Evolutionary conservation across 2,329 filamentous ascomycete genomes (phyloP), one percentile per base, ranked within the genome.

Genomic region (Fusarium nisikadoi): DNA sequence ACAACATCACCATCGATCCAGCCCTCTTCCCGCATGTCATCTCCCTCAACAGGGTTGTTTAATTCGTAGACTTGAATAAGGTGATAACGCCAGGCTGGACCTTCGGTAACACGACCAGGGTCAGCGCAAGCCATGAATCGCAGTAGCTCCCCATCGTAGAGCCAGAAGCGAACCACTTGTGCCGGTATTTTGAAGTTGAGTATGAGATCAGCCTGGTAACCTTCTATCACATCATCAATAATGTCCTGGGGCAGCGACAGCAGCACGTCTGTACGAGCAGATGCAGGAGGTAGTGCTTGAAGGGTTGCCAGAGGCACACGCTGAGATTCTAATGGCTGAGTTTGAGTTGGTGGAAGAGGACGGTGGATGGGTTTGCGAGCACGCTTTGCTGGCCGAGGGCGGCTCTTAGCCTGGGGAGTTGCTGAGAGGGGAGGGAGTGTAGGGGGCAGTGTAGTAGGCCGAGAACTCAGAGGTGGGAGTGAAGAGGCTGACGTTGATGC

Each of bases 151-250:
- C 80, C 20, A 82, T 88, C 83, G 71, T 90, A 90, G 20, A 92
- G 82, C 90, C 90, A 92, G 73, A 91, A 84, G n/a, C 90, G 88
- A 23, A 80, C 82, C 9, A 91, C 87, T 20, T 84, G 82, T 6
- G 81, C 76, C 4, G 89, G 88, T 27, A 92, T 84, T 53, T 83
- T 85, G 80, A 88, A 91, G 20, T 81, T 80, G 46, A 89, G 84
- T 65, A 88, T 87, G 57, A 91, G 84, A 74, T 90, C 85, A 60
- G 88, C 83, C 60, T 87, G 86, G 6, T 79, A 81, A 4, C 88
- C 85, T 14, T 82, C 78, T 14, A 86, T 72, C 38, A 92, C 87
- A 17, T 83, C 78, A 11, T 80, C 76, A n/a, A 90, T 83, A 5
- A 85, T 82, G 12, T 84, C 76, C 1, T 83, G 80, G 39, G 84